Conservation (phyloP, 2,329 filamentous ascomycete species). For the Scedosporium aurantiacum region DNA sequence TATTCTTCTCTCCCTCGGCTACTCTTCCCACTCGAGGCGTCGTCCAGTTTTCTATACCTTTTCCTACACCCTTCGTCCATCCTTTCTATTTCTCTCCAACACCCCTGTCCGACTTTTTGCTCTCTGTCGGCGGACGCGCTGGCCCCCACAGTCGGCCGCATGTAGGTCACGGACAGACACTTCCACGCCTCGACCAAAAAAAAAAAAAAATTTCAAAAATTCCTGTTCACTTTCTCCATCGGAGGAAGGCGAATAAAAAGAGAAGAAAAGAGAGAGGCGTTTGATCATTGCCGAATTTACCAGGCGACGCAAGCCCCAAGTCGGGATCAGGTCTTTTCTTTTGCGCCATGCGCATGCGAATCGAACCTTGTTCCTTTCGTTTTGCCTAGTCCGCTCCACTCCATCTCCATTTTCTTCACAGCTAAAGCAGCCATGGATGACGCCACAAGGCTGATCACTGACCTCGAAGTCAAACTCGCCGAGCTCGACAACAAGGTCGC, state of each 20-base stretch:
- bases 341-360: slow-evolving; percentile 3
- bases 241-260: neutral
- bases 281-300: neutral
- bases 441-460: slow-evolving; percentile 31
- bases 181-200: neutral
- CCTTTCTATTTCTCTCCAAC: neutral
- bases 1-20: neutral
- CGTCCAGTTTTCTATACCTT: neutral
- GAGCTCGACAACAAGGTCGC: slow-evolving; percentile 47
- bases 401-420: neutral
- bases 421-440: slow-evolving; percentile 5
- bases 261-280: neutral
- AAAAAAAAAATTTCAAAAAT: neutral
- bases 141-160: neutral
- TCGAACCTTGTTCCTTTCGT: neutral
- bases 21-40: neutral
- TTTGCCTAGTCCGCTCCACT: neutral
- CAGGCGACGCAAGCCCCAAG: neutral
- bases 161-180: neutral
- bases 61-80: neutral
- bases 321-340: neutral
- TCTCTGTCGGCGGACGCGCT: neutral
- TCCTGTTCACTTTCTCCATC: no score
- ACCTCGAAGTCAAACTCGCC: slow-evolving; percentile 41
- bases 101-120: neutral